These are phyloP conservation scores for Pseudogymnoascus sp. DNA, from an alignment of 2,329 filamentous ascomycete species.

Conservation along the genomic window DNA sequence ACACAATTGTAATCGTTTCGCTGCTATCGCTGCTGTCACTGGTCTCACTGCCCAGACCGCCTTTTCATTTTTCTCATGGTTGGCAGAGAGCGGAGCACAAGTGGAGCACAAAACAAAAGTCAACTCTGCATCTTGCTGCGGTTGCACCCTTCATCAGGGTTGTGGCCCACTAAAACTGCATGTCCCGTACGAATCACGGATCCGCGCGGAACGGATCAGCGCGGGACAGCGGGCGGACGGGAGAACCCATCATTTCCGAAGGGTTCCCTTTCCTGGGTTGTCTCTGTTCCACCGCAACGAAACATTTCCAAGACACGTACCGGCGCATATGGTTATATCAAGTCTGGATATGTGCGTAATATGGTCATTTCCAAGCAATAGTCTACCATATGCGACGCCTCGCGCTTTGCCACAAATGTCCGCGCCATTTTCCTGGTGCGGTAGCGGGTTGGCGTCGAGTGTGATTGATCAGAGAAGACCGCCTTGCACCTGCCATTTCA, in stretches of 20 bases:
- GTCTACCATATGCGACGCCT: not conserved
- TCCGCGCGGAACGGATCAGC: constrained; percentile 6
- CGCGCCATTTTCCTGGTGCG: not conserved
- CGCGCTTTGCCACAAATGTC: not conserved
- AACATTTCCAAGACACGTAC: constrained; percentile 5
- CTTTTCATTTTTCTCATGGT: constrained; percentile 3
- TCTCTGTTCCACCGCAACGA: not conserved
- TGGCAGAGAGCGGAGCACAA: constrained; percentile 1
- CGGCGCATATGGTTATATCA: not conserved
- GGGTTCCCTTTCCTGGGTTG: not conserved
- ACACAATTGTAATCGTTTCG: not conserved
- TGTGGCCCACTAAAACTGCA: not conserved
- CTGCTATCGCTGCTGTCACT: not conserved
- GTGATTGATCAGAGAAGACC: constrained; percentile 2
- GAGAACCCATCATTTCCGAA: constrained; percentile 3
- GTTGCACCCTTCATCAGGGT: constrained; percentile 5
- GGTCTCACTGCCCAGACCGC: not conserved
- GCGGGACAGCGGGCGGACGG: constrained; percentile 8
- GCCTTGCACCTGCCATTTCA: not conserved
- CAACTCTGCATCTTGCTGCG: not conserved
- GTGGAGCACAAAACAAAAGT: constrained; percentile 1
- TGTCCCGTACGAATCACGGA: constrained; percentile 9
- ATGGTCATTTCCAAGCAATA: constrained; percentile 2
- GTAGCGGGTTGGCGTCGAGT: not conserved
- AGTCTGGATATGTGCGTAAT: not conserved